Evolutionary conservation across 805 yeast species (phyloP).

Genomic region (Lachancea lanzarotensis): DNA sequence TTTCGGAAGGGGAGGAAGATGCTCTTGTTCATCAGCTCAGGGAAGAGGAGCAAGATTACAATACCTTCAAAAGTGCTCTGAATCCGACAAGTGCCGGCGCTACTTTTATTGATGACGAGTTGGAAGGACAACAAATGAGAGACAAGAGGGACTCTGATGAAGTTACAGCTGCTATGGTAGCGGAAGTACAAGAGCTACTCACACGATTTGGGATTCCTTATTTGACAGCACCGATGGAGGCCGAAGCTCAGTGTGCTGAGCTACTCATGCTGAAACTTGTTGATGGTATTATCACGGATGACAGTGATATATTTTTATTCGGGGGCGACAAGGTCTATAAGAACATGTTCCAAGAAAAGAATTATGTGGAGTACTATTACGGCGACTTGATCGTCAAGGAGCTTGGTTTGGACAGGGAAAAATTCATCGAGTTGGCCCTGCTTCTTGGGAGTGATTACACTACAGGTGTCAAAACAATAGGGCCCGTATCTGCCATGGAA

Average conservation of each 20-base stretch:
- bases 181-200: constrained; percentile 83
- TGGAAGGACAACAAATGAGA: constrained; percentile 57
- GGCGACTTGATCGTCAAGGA: constrained; percentile 50
- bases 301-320: constrained; percentile 91
- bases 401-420: constrained; percentile 56
- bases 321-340: constrained; percentile 82
- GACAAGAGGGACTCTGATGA: constrained; percentile 87
- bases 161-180: constrained; percentile 77
- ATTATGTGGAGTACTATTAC: constrained; percentile 81
- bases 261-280: constrained; percentile 61
- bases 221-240: constrained; percentile 96
- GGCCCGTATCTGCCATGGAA: constrained; percentile 90
- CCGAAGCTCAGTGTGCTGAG: constrained; percentile 97
- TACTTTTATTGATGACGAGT: constrained; percentile 35
- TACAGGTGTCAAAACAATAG: constrained; percentile 85
- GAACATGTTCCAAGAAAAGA: constrained; percentile 90
- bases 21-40: constrained; percentile 54
- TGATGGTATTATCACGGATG: constrained; percentile 95
- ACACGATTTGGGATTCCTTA: constrained; percentile 90
- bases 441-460: constrained; percentile 94
- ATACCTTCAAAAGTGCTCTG: constrained; percentile 45
- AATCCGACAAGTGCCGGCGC: constrained; percentile 22
- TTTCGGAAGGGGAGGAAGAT: constrained; percentile 73
- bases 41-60: constrained; percentile 69
- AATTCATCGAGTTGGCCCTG: constrained; percentile 73